Base-by-base conservation (phyloP, 768 basidiomycete species). In the Harrya chromipes region DNA sequence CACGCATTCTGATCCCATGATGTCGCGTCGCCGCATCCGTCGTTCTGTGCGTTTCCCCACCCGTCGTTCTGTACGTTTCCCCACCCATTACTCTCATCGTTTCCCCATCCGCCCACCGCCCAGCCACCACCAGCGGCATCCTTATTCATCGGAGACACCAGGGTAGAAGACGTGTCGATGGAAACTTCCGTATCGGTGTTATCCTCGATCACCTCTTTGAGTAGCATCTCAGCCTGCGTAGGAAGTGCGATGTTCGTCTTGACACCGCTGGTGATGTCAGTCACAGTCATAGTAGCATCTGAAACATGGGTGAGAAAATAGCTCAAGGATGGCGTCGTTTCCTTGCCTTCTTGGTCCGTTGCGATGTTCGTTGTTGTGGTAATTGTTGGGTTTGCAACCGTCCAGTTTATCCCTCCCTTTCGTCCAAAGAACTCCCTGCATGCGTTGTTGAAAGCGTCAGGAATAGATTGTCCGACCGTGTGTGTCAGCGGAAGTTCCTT, bases 351-450 rank as follows among this genome's bases (percentile, higher is more conserved):
- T 35, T 52, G 26, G 24, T 55, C 47, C 11, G 43, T 34, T 13
- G 29, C 29, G 29, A 13, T 12, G 6, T 29, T 29, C 12, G 11
- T 29, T 4, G 29, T 29, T 6, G 47, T 13, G 9, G 26, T 46
- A 34, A 50, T 41, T 20, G 46, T 45, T 33, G 49, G 49, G 34
- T 47, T 53, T 16, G 49, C 46, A n/a, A 54, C 13, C 3, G 56
- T 43, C 55, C 67, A 68, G 41, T 73, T 76, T 0, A 71, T 68
- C 9, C 75, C 72, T 4, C 73, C 68, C 52, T 74, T 74, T 27
- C 60, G 61, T 14, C 78, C 84, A 68, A 79, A 87, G 33, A 74
- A 72, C 1, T 64, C 68, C 13, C 68, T 66, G 56, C 78, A 83
- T 0, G 73, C 82, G 26, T 62, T 56, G 56, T 75, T 77, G 53